Evolutionary conservation across 2,329 filamentous ascomycete species (phyloP).

Genomic region (Aspergillus sp.): DNA sequence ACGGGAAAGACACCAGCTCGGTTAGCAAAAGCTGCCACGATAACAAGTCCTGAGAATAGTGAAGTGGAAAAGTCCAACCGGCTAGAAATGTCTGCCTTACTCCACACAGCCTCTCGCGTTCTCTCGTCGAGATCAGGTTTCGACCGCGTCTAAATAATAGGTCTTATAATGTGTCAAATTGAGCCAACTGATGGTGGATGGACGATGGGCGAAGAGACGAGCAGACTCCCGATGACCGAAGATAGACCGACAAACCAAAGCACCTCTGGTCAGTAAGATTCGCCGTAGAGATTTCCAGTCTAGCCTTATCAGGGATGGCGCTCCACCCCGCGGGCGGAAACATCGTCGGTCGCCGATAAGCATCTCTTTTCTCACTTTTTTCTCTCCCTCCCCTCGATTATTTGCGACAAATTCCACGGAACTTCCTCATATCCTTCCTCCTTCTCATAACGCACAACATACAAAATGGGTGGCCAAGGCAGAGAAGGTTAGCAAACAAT

Average conservation of each 20-base stretch:
- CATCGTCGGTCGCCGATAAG: slow-evolving; percentile 15
- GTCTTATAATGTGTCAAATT: too few species aligned
- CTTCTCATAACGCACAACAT: not conserved
- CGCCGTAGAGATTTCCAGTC: slow-evolving; percentile 10
- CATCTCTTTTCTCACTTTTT: slow-evolving; percentile 7
- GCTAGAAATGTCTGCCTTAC: slow-evolving; percentile 28
- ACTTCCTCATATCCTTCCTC: not conserved
- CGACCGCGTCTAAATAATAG: too few species aligned
- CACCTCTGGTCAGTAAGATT: not conserved
- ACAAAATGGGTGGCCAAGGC: slow-evolving; percentile 57
- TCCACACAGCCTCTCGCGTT: slow-evolving; percentile 16
- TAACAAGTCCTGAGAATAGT: slow-evolving; percentile 17
- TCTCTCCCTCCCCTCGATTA: slow-evolving; percentile 4
- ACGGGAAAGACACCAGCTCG: slow-evolving; percentile 12
- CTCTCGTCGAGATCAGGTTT: too few species aligned
- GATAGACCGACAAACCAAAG: too few species aligned
- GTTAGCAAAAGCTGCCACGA: slow-evolving; percentile 33
- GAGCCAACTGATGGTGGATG: too few species aligned
- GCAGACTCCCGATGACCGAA: too few species aligned
- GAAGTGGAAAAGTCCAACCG: slow-evolving; percentile 39
- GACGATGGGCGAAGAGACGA: too few species aligned
- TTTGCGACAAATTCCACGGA: not conserved
- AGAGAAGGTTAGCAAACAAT: slow-evolving; percentile 53
- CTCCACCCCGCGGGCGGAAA: slow-evolving; percentile 10
- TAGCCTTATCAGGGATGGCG: slow-evolving; percentile 13